Percentiles rank a stretch among this genome's conserved stretches.
These are phyloP conservation scores for Colletotrichum incanum DNA, from an alignment of 2,329 filamentous ascomycete species.

Conservation along the genomic window DNA sequence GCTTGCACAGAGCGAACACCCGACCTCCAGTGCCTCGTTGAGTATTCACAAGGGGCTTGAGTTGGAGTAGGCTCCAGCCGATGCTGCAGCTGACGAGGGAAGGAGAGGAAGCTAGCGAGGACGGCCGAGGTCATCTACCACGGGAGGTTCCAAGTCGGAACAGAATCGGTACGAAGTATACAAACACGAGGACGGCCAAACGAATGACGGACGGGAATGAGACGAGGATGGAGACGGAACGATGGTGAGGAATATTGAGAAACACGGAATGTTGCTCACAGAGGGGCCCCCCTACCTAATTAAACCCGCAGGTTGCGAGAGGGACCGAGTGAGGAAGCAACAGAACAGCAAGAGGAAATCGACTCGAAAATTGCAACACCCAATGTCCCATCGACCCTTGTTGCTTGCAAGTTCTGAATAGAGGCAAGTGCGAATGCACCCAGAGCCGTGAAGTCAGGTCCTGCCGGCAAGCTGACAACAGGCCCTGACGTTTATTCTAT, in stretches of 20 bases:
- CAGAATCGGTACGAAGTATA: background rate
- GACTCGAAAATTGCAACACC: constrained; percentile 9
- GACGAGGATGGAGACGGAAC: constrained; percentile 21
- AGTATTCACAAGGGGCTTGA: background rate
- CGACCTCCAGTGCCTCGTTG: background rate
- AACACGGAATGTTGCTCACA: constrained; percentile 5
- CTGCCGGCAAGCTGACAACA: constrained; percentile 1
- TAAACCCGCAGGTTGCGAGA: constrained; percentile 9
- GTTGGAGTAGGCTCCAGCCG: background rate
- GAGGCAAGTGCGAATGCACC: constrained; percentile 31
- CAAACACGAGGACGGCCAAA: background rate
- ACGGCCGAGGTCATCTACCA: constrained; percentile 10
- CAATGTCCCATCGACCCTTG: constrained; percentile 36
- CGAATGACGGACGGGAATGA: constrained; percentile 20
- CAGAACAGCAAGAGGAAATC: background rate
- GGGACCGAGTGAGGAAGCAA: background rate
- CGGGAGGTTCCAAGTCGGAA: background rate
- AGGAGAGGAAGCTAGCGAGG: constrained; percentile 17
- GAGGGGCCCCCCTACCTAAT: constrained; percentile 5
- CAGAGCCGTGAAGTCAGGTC: constrained; percentile 5
- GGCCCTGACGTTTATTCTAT: too few relatives aligned
- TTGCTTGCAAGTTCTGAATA: constrained; percentile 42
- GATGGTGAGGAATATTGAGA: constrained; percentile 32
- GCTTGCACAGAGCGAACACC: constrained; percentile 1
- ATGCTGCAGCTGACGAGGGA: constrained; percentile 30